Evolutionary conservation across 129 eudicot species (phyloP), one percentile per base, ranked within the genome.

Genomic region (Glebionis coronaria): DNA sequence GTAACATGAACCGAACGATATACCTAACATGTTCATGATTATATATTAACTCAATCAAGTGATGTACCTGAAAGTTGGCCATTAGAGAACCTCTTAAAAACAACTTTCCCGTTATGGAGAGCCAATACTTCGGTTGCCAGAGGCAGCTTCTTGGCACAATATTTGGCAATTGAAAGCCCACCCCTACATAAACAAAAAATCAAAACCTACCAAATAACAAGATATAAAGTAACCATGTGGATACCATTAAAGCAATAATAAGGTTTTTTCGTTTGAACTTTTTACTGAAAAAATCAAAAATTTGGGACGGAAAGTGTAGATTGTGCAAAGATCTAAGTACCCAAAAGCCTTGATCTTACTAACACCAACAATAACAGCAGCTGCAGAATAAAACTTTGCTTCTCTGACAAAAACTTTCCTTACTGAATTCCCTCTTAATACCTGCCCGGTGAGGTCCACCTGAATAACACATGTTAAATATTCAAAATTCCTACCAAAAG

Each of bases 61-160:
- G 68, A 75, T 23, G 63, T 47, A 87, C 97, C 88, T 68, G 80
- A 46, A 56, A 61, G 71, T 72, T 72, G 79, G 78, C 62, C 65
- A 65, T 69, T 77, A 20, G 93, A 83, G 68, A 56, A 71, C 73
- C 93, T 89, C 68, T 80, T 79, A 81, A 86, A 89, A 42, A 87
- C 87, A 72, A 94, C 81, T 79, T 87, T 89, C 68, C 97, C 99
- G 28, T 84, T 84, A 52, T 89, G 84, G 60, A 94, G 60, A 12
- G 95, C 96, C 75, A 94, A 69, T 40, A 94, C 92, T 58, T 89
- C 90, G 52, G 90, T 89, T 38, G 90, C 83, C 40, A 61, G 31
- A 60, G 95, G 88, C 73, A 94, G 81, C 66, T 61, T 82, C 79
- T 84, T 89, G 5, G 97, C 87, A 69, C 97, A 89, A 57, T 89